A percentile compares a stretch with the other conserved stretches of the same genome.
Evolutionary conservation across 306 rosid species (phyloP).

Genomic region (Dryas drummondii): DNA sequence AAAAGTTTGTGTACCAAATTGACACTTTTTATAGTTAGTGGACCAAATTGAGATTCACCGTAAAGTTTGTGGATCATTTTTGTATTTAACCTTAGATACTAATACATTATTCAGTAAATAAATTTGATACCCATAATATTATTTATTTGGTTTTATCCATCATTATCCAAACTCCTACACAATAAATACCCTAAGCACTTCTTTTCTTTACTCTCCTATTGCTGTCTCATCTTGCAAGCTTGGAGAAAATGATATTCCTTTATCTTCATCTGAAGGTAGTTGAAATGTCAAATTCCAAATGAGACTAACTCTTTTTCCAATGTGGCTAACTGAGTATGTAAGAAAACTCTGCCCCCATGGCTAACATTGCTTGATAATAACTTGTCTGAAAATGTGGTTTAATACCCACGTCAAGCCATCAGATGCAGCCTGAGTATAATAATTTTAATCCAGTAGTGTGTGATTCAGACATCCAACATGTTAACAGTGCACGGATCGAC

Average conservation of each 20-base stretch:
- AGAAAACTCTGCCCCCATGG: not conserved
- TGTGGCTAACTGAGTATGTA: not conserved
- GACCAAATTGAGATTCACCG: no score
- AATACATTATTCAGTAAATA: no score
- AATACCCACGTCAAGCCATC: slow-evolving; percentile 52
- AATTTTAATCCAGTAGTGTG: slow-evolving; percentile 46
- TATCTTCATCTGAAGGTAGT: not conserved
- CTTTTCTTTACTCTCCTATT: not conserved
- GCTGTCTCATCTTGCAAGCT: not conserved
- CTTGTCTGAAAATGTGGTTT: slow-evolving; percentile 49
- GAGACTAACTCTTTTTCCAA: no score
- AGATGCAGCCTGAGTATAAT: slow-evolving; percentile 50
- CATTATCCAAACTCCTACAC: not conserved
- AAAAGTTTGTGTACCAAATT: no score
- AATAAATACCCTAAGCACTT: no score
- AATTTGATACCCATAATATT: no score
- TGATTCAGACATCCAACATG: slow-evolving; percentile 50
- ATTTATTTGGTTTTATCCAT: not conserved
- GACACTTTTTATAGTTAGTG: no score
- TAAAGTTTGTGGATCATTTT: no score
- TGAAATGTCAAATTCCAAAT: not conserved
- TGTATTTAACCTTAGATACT: no score
- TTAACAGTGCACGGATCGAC: slow-evolving; percentile 31
- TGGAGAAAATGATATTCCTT: not conserved
- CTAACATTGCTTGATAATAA: slow-evolving; percentile 17